phyloP scores from a whole-genome alignment of 176 grass and related monocot species.

The Coix lacrymajobi region DNA sequence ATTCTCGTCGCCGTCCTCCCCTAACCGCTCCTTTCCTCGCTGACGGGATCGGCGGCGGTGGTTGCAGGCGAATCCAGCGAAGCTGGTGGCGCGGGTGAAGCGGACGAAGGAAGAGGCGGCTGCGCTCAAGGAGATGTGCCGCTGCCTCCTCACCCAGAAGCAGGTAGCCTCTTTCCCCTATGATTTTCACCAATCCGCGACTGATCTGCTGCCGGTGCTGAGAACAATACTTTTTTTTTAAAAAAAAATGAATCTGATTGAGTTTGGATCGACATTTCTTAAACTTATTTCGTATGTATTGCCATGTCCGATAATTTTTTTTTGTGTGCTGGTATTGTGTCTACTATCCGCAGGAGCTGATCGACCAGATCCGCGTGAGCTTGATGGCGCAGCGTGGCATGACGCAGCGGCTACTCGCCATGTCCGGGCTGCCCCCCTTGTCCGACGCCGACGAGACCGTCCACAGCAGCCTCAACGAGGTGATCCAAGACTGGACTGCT shows the following conservation, averaged over 20 bases:
- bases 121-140: constrained; percentile 63
- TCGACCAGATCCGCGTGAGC: constrained; percentile 63
- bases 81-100: constrained; percentile 70
- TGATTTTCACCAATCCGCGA: background rate
- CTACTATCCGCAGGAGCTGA: constrained; percentile 48
- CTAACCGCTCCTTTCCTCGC: background rate
- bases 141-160: constrained; percentile 63
- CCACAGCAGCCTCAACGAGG: constrained; percentile 58
- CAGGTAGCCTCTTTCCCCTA: constrained; percentile 32
- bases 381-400: constrained; percentile 49
- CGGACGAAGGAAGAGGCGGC: constrained; percentile 63
- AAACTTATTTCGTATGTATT: background rate
- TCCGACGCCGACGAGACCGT: constrained; percentile 47
- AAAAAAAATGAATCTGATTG: background rate
- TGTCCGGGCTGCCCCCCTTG: constrained; percentile 56
- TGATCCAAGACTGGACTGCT: constrained; percentile 71
- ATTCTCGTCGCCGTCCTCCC: background rate
- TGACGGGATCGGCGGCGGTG: constrained; percentile 4
- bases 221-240: background rate
- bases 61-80: constrained; percentile 64
- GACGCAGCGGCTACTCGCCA: constrained; percentile 51
- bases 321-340: too few relatives aligned
- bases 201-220: background rate
- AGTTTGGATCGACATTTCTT: background rate
- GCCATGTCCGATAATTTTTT: background rate